Evolutionary conservation across 257 asterid species (phyloP), one percentile per base, ranked within the genome.

Genomic region (Ajuga chamaepitys): DNA sequence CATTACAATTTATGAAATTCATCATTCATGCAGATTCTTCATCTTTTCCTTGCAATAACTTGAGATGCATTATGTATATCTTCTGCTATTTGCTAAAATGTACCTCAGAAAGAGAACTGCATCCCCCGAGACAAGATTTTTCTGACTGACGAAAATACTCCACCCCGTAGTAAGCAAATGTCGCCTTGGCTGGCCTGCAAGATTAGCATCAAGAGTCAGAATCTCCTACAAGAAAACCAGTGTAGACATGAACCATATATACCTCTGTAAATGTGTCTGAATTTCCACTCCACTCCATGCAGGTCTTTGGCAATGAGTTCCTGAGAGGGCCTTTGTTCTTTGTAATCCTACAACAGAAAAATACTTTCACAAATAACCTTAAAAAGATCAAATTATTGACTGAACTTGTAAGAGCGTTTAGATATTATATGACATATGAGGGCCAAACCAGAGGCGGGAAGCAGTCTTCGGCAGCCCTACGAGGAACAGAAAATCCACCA

Each of bases 391-490:
- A 48, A 37, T 38, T 20, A 54, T 12, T 7, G 55, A 26, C 13
- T 22, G 16, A 65, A 63, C 16, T 46, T 52, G 35, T 26, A 25
- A 58, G 61, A 41, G 18, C 35, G 67, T 8, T 17, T 7, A 57
- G 58, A 28, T 30, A 53, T 18, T 25, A 51, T 25, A 57, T 73
- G 65, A 10, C 34, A 17, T 44, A 44, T 11, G 60, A n/a, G 40
- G 70, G 64, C 37, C 78, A 56, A 65, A 94, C 99, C 96, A 94
- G 83, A 78, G 96, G 98, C 1, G 98, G 98, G 68, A 94, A 94
- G 79, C 99, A 94, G 78, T 94, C 99, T 77, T 94, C 99, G 13
- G 99, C 99, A 72, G 99, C 99, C 68, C 99, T 82, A 24, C 98
- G 95, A 48, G 99, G 98, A 74, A 90, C 99, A 2, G 98, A 94